These are phyloP conservation scores for Punica granatum DNA, from an alignment of 345 rosid genomes.

Conservation along the genomic window DNA sequence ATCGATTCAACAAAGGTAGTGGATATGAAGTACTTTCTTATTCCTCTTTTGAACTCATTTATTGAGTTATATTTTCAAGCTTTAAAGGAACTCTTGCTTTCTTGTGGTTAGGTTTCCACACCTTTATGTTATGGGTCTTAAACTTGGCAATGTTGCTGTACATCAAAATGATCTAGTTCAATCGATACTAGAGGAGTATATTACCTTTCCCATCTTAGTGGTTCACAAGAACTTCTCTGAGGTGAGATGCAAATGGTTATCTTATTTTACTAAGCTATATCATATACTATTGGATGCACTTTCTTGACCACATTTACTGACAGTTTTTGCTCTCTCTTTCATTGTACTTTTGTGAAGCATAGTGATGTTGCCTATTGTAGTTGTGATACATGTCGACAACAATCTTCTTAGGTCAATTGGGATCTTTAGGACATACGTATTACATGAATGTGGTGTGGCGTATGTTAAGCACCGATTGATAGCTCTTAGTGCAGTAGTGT, in stretches of 20 bases:
- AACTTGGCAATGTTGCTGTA: conserved; percentile 35
- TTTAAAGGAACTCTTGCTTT: not conserved
- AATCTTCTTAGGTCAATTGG: not conserved
- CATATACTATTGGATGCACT: not conserved
- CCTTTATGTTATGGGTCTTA: conserved; percentile 51
- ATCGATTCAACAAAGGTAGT: conserved; percentile 70
- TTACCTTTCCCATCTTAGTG: conserved; percentile 70
- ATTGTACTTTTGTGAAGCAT: not conserved
- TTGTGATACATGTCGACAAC: not conserved
- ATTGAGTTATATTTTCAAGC: not conserved
- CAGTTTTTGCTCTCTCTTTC: not conserved
- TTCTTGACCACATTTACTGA: not conserved
- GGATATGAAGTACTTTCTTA: conserved; percentile 7
- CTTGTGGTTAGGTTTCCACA: conserved; percentile 43
- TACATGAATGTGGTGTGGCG: not conserved
- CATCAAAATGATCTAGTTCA: conserved; percentile 38
- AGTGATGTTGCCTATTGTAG: not conserved
- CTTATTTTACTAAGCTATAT: not conserved
- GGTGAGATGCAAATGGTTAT: conserved; percentile 25
- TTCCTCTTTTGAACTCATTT: conserved; percentile 3
- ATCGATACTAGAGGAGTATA: conserved; percentile 54
- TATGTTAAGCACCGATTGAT: not conserved
- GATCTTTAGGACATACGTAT: not conserved
- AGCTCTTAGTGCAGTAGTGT: not conserved
- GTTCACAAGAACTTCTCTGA: conserved; percentile 43